Conservation (phyloP, 2,329 filamentous ascomycete genomes). For the Ascochyta lentis region DNA sequence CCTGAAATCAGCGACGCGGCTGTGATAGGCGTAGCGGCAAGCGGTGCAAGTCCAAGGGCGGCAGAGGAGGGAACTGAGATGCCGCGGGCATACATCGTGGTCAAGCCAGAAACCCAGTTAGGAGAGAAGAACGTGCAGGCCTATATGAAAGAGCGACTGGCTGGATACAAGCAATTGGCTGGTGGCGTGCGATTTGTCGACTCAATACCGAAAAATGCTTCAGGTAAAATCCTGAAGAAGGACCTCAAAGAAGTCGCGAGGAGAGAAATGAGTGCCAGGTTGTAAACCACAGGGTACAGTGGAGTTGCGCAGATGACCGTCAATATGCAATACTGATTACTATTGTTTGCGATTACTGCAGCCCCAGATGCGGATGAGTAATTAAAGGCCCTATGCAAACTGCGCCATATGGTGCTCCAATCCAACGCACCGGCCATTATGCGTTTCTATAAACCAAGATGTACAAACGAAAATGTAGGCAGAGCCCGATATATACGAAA, state of each 20-base stretch:
- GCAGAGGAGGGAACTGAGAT: slow-evolving; percentile 51
- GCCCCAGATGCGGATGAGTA: not conserved
- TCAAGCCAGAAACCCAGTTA: slow-evolving; percentile 33
- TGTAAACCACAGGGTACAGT: slow-evolving; percentile 17
- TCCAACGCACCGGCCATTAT: slow-evolving; percentile 2
- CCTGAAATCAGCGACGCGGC: slow-evolving; percentile 41
- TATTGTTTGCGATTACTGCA: not conserved
- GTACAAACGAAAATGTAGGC: slow-evolving; percentile 3
- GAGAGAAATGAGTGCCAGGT: slow-evolving; percentile 27
- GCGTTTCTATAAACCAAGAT: not conserved
- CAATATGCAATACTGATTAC: slow-evolving; percentile 1
- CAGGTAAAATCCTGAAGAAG: slow-evolving; percentile 45
- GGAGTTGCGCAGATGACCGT: not conserved
- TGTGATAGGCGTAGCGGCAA: slow-evolving; percentile 51
- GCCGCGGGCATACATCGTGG: slow-evolving; percentile 57
- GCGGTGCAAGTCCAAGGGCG: slow-evolving; percentile 23
- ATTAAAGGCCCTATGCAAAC: slow-evolving; percentile 5
- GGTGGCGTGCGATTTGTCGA: slow-evolving; percentile 42
- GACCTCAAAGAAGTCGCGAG: slow-evolving; percentile 35
- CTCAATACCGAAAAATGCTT: slow-evolving; percentile 41
- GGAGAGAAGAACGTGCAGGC: slow-evolving; percentile 33
- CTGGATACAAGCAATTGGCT: slow-evolving; percentile 48
- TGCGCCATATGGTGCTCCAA: slow-evolving; percentile 1
- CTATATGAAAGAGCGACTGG: slow-evolving; percentile 39
- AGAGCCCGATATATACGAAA: slow-evolving; percentile 11